Evolutionary conservation across 345 rosid genomes (phyloP), one percentile per base, ranked within the genome.

Genomic region (Dipteronia dyeriana): DNA sequence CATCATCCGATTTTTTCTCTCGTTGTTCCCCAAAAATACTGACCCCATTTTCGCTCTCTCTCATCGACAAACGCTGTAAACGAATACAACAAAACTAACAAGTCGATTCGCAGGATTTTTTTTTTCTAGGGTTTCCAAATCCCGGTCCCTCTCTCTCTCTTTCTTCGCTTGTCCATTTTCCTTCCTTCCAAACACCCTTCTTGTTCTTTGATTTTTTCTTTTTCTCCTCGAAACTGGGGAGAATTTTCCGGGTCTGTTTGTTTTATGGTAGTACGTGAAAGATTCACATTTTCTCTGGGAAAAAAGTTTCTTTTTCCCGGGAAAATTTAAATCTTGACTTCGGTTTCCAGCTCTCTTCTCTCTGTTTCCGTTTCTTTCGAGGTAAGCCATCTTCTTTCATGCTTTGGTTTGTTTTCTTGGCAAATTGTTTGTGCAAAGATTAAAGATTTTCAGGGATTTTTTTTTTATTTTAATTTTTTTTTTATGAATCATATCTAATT

Each of bases 121-220:
- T 26, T 26, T 26, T 26, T 26, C 41, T 70, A 74, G 84, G 87
- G 83, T 80, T 84, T 80, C 83, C 13, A 67, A 43, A 23, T 72
- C 43, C 67, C 45, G 14, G 60, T 51, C 45, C n/a, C 51, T 49
- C 49, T 13, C 26, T 65, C 34, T 22, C 65, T 63, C 43, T 71
- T 16, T 17, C 20, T 25, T n/a, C 23, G 41, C 29, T n/a, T 9
- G 38, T 81, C 19, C 64, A 74, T 69, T 81, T 41, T 79, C 76
- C 76, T 79, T 79, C 79, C 84, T 81, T 76, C 84, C 81, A 81
- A 81, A 75, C 77, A 10, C 80, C 41, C 25, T 74, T 63, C 69
- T 57, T 1, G 66, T 65, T 2, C 31, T 63, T 70, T 25, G 62
- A 22, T 0, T 4, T 17, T 41, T 56, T 20, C 38, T 62, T 5